A percentile compares a stretch with the other conserved stretches of the same genome.
Evolutionary conservation across 2,329 filamentous ascomycete genomes (phyloP).

Genomic region (Fusarium pseudoanthophilum): DNA sequence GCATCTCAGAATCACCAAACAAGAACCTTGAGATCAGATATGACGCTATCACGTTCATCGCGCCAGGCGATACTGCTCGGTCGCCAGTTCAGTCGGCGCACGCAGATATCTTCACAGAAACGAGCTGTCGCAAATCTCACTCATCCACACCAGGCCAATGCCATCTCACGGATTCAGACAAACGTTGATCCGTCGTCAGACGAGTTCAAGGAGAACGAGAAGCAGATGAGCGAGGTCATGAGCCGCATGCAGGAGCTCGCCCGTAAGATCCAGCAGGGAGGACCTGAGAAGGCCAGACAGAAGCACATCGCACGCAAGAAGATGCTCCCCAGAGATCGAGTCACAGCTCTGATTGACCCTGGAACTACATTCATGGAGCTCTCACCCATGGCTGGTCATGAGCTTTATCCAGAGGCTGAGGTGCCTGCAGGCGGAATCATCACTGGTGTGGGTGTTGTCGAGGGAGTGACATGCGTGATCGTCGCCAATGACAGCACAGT

Average conservation of each 20-base stretch:
- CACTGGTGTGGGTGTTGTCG: constrained; percentile 88
- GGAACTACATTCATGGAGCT: constrained; percentile 92
- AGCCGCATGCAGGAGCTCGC: constrained; percentile 76
- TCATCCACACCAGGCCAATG: constrained; percentile 81
- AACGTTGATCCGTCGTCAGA: constrained; percentile 79
- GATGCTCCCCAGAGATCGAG: constrained; percentile 91
- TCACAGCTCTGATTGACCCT: constrained; percentile 87
- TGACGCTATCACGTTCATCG: constrained; percentile 61
- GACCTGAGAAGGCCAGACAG: constrained; percentile 81
- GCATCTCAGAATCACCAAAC: constrained; percentile 2
- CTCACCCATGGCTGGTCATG: constrained; percentile 89
- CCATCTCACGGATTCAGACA: constrained; percentile 83
- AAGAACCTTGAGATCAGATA: constrained; percentile 40
- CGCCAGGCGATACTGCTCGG: constrained; percentile 57
- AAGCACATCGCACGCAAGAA: constrained; percentile 91
- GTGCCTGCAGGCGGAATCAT: constrained; percentile 92
- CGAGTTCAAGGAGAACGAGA: constrained; percentile 83
- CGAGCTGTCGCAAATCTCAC: constrained; percentile 78
- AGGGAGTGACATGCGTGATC: constrained; percentile 91
- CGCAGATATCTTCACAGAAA: constrained; percentile 41
- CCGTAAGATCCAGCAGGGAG: constrained; percentile 76
- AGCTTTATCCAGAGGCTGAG: constrained; percentile 86
- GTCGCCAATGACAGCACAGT: constrained; percentile 97
- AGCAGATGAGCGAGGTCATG: constrained; percentile 80
- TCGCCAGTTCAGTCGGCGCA: constrained; percentile 50